phyloP scores from a whole-genome alignment of 2,329 filamentous ascomycete species.

The Fusarium buxicola region DNA sequence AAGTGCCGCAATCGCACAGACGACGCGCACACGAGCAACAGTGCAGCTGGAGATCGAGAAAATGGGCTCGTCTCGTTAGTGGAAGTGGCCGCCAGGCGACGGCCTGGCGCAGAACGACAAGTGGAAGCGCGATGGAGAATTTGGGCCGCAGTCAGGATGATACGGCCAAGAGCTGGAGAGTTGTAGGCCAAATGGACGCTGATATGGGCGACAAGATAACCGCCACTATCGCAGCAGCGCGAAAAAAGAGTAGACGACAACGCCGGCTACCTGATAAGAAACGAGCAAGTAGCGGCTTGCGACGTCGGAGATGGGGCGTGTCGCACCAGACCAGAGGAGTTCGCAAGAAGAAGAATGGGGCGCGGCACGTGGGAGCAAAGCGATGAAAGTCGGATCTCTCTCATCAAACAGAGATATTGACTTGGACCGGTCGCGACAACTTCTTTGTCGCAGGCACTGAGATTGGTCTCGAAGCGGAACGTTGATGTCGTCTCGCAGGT shows the following conservation, averaged over 20 bases:
- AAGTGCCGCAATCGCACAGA: constrained; percentile 36
- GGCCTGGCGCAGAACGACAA: constrained; percentile 34
- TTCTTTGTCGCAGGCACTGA: constrained; percentile 7
- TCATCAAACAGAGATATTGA: background rate
- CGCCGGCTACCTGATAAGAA: constrained; percentile 24
- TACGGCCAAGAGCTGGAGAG: constrained; percentile 18
- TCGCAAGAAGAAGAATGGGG: constrained; percentile 34
- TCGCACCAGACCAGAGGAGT: constrained; percentile 36
- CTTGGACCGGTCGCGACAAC: constrained; percentile 21
- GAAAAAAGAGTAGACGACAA: constrained; percentile 12
- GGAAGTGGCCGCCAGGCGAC: constrained; percentile 33
- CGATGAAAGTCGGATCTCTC: constrained; percentile 6
- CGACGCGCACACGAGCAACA: constrained; percentile 30
- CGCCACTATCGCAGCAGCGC: constrained; percentile 25
- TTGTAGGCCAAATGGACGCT: constrained; percentile 18
- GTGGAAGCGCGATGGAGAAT: constrained; percentile 24
- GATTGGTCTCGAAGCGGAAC: constrained; percentile 11
- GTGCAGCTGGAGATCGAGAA: constrained; percentile 32
- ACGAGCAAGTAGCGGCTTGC: constrained; percentile 33
- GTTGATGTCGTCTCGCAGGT: constrained; percentile 7
- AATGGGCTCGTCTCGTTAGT: constrained; percentile 39
- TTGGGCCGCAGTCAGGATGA: constrained; percentile 29
- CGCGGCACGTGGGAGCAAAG: constrained; percentile 32
- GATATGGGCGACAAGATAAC: constrained; percentile 16
- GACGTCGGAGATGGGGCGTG: constrained; percentile 44